Percentiles rank a stretch among this genome's conserved stretches.
These are phyloP conservation scores for Stephanocyclus meneghinianus DNA, from an alignment of 352 stramenopile species.

Conservation along the genomic window DNA sequence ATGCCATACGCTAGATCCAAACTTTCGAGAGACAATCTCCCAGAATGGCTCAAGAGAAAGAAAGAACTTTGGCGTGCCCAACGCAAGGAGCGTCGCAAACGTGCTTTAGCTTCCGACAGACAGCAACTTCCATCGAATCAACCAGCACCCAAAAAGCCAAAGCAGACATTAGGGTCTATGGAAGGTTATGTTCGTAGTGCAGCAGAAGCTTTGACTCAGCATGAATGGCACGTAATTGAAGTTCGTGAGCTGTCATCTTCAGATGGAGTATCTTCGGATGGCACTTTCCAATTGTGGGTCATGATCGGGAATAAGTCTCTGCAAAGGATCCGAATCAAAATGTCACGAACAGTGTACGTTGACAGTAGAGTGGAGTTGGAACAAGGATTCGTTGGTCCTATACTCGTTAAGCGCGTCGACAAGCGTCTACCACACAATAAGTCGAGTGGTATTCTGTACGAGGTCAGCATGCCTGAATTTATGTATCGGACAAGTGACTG, in stretches of 20 bases:
- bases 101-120: constrained; percentile 4
- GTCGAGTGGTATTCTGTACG: constrained; percentile 73
- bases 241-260: constrained; percentile 81
- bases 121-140: constrained; percentile 9
- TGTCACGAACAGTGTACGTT: constrained; percentile 82
- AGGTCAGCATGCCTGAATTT: constrained; percentile 82
- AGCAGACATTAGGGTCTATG: constrained; percentile 62
- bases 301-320: constrained; percentile 88
- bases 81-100: constrained; percentile 49
- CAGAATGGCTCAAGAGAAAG: constrained; percentile 75
- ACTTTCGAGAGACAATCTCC: constrained; percentile 67
- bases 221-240: constrained; percentile 88
- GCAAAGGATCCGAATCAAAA: constrained; percentile 85
- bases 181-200: constrained; percentile 81
- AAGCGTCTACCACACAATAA: constrained; percentile 75
- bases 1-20: constrained; percentile 28
- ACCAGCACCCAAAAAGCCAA: constrained; percentile 42
- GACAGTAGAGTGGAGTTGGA: constrained; percentile 62
- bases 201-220: constrained; percentile 56
- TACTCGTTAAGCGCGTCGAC: constrained; percentile 66
- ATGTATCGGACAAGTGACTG: constrained; percentile 74
- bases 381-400: constrained; percentile 41
- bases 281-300: constrained; percentile 93
- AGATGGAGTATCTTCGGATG: constrained; percentile 64
- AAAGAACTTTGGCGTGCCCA: constrained; percentile 71